phyloP scores from a whole-genome alignment of 2,329 filamentous ascomycete species.

The Colletotrichum sp. region DNA sequence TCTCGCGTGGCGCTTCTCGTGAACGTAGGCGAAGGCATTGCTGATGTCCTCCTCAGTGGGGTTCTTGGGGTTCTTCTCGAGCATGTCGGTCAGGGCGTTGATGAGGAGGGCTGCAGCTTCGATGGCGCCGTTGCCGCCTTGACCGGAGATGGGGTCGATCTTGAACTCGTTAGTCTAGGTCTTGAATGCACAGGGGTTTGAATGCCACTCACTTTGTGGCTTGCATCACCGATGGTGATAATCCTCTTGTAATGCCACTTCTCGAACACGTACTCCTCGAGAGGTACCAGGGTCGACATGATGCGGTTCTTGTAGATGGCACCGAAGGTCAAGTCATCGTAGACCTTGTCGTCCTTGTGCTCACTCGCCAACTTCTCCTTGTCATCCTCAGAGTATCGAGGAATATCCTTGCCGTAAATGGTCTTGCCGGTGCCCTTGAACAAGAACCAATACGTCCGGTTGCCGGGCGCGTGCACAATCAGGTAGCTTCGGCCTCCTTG shows the following conservation, averaged over 20 bases:
- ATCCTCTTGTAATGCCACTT: conserved; percentile 43
- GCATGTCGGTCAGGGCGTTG: conserved; percentile 14
- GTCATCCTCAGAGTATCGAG: conserved; percentile 35
- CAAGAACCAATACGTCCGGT: conserved; percentile 40
- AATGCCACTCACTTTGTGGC: conserved; percentile 37
- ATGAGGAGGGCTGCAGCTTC: conserved; percentile 26
- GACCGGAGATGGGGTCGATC: conserved; percentile 26
- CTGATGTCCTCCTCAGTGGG: background rate
- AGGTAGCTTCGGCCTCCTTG: conserved; percentile 29
- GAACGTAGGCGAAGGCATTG: background rate
- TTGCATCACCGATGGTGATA: conserved; percentile 44
- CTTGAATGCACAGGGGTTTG: accelerated
- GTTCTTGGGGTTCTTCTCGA: background rate
- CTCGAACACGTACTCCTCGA: conserved; percentile 38
- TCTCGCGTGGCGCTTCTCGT: background rate
- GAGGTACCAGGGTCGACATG: conserved; percentile 27
- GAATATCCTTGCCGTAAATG: conserved; percentile 33
- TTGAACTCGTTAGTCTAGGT: background rate
- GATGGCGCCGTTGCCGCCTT: conserved; percentile 30
- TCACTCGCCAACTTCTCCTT: conserved; percentile 28
- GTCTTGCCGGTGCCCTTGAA: conserved; percentile 32
- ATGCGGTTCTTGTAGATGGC: conserved; percentile 32
- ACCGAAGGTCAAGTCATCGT: conserved; percentile 29
- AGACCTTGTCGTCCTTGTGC: conserved; percentile 24
- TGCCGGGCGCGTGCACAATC: conserved; percentile 32